Evolutionary conservation across 164 flowering plant species (phyloP), one percentile per base, ranked within the genome.

Genomic region (Tetrastigma voinierianum): DNA sequence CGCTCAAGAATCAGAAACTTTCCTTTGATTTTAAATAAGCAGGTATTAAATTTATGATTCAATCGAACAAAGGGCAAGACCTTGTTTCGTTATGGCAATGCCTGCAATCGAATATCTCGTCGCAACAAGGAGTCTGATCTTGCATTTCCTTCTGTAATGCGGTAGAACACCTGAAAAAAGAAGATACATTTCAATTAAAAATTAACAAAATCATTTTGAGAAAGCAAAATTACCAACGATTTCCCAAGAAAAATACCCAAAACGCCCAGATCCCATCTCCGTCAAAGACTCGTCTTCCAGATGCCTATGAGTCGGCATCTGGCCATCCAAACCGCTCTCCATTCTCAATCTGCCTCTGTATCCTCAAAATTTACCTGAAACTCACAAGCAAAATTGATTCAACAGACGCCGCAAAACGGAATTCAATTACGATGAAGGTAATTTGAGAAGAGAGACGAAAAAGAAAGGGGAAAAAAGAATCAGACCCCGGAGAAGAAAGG

Each of bases 51-150:
- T 16, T 24, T 32, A 32, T 32, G 40, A 32, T 32, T 7, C 40
- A 32, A 32, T 32, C 40, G 6, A 32, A 32, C 40, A 32, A 32
- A 32, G 40, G n/a, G 40, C 40, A 51, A 67, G 25, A 91, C 97
- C 89, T 86, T 5, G 89, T 79, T 77, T 93, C 98, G 53, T 93
- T 93, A 67, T 93, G 98, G 76, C 98, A 93, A 74, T 93, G 98
- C 70, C 98, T 85, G 80, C 98, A 93, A 83, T 87, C 82, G 61
- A 84, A 93, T 10, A 89, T 72, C 74, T 88, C 94, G 70, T 83
- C 60, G 70, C 98, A 93, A 68, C 98, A 93, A 45, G 98, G 97
- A 17, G 98, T 73, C 90, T 83, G 65, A 93, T 89, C 82, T 82
- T 86, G 77, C 98, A 93, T 76, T 82, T 84, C 74, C 98, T 83